Conservation (phyloP, 352 stramenopile species). For the Pythium brassicae region DNA sequence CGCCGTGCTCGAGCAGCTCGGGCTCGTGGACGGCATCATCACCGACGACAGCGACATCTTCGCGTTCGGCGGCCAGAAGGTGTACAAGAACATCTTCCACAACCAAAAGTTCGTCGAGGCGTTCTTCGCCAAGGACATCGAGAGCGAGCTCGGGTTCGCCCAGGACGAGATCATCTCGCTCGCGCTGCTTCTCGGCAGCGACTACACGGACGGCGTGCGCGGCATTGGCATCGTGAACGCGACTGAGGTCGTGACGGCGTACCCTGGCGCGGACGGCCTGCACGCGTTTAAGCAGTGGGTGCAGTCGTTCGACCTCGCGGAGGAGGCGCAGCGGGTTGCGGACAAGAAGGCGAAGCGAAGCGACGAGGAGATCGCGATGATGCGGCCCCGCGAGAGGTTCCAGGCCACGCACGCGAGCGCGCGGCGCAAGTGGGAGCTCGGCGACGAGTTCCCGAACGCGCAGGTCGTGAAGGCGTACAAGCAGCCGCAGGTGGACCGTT, state of each 20-base stretch:
- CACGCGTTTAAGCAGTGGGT: slow-evolving; percentile 81
- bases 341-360: slow-evolving; percentile 52
- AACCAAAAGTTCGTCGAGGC: slow-evolving; percentile 98
- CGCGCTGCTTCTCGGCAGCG: slow-evolving; percentile 93
- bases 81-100: slow-evolving; percentile 99
- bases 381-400: slow-evolving; percentile 72
- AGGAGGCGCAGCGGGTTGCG: slow-evolving; percentile 41
- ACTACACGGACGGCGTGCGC: slow-evolving; percentile 91
- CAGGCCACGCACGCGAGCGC: slow-evolving; percentile 89
- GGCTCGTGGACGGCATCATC: slow-evolving; percentile 97
- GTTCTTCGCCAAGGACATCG: slow-evolving; percentile 92
- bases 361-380: slow-evolving; percentile 36
- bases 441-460: slow-evolving; percentile 91
- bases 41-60: slow-evolving; percentile 97
- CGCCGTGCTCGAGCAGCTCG: slow-evolving; percentile 92
- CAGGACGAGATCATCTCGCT: slow-evolving; percentile 89
- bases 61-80: slow-evolving; percentile 90
- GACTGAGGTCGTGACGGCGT: slow-evolving; percentile 65
- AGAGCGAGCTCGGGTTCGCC: slow-evolving; percentile 90
- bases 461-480: slow-evolving; percentile 93
- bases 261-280: slow-evolving; percentile 86
- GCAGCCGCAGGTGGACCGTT: slow-evolving; percentile 86
- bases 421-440: slow-evolving; percentile 89
- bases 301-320: slow-evolving; percentile 48
- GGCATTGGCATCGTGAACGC: slow-evolving; percentile 86